A percentile compares a stretch with the other conserved stretches of the same genome.
These are phyloP conservation scores for Endogone sp. DNA, from an alignment of 192 early-diverging fungal genomes.

Conservation along the genomic window DNA sequence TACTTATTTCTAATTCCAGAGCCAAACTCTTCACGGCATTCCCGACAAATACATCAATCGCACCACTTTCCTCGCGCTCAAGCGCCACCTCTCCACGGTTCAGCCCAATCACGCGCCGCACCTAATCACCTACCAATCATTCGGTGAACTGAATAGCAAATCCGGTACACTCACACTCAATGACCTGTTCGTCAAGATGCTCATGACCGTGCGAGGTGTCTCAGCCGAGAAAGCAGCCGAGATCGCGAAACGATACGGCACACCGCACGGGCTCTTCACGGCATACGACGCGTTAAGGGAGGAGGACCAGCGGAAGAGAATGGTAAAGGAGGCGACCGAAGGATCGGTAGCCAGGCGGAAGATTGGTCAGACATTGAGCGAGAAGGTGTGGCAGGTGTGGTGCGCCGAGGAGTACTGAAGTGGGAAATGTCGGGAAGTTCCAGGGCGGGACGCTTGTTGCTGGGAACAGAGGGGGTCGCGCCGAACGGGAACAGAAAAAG, in stretches of 20 bases:
- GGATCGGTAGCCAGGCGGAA: constrained; percentile 35
- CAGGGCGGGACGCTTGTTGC: no score
- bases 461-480: not conserved
- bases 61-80: constrained; percentile 44
- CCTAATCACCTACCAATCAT: constrained; percentile 61
- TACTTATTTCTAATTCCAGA: constrained; percentile 7
- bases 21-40: constrained; percentile 45
- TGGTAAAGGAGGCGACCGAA: constrained; percentile 42
- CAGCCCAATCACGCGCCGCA: constrained; percentile 36
- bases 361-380: constrained; percentile 46
- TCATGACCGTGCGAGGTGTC: constrained; percentile 82
- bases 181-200: constrained; percentile 80
- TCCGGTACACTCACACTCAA: constrained; percentile 60
- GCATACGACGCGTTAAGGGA: constrained; percentile 34
- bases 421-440: not conserved
- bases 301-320: constrained; percentile 37
- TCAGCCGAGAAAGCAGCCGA: constrained; percentile 80
- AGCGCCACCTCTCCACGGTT: constrained; percentile 27
- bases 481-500: not conserved
- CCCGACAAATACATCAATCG: constrained; percentile 47
- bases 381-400: constrained; percentile 59
- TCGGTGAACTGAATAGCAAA: constrained; percentile 70
- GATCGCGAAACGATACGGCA: constrained; percentile 67
- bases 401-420: constrained; percentile 32
- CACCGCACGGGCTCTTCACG: constrained; percentile 52